phyloP scores from a whole-genome alignment of 495 filamentous ascomycete genomes.

The Hypoxylon perforatum region DNA sequence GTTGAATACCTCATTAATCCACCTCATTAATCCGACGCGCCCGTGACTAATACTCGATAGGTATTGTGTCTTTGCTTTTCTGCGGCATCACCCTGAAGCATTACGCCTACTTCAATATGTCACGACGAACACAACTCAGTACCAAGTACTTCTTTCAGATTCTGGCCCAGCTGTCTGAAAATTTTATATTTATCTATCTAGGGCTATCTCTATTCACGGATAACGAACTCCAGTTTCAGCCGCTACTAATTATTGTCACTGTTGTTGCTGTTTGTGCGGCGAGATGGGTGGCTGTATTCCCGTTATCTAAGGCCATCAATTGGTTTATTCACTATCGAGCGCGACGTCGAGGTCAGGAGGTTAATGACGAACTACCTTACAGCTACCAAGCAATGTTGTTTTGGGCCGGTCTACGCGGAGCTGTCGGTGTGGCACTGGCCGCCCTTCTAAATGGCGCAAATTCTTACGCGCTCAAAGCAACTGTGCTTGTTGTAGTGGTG shows the following conservation, averaged over 20 bases:
- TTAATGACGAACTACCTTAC: constrained; percentile 89
- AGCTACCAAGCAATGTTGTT: constrained; percentile 97
- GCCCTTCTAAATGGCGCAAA: constrained; percentile 85
- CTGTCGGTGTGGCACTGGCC: constrained; percentile 96
- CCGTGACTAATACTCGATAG: constrained; percentile 57
- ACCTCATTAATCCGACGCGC: background rate
- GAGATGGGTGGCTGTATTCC: constrained; percentile 93
- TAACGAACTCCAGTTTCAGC: constrained; percentile 85
- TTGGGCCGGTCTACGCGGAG: constrained; percentile 96
- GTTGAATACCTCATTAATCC: background rate
- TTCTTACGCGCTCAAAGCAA: constrained; percentile 82
- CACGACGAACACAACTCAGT: constrained; percentile 93
- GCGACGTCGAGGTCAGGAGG: constrained; percentile 78
- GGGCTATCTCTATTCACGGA: constrained; percentile 95
- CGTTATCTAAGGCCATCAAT: constrained; percentile 89
- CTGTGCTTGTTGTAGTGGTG: constrained; percentile 95
- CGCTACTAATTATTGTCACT: constrained; percentile 93
- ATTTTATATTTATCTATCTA: constrained; percentile 99
- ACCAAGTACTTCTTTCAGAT: constrained; percentile 98
- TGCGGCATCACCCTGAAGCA: constrained; percentile 98
- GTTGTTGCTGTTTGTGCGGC: constrained; percentile 91
- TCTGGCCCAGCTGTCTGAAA: constrained; percentile 93
- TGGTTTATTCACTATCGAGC: constrained; percentile 94
- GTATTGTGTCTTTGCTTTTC: constrained; percentile 95
- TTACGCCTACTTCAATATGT: constrained; percentile 99